phyloP scores from a whole-genome alignment of 345 rosid species.

The Acer saccharum region DNA sequence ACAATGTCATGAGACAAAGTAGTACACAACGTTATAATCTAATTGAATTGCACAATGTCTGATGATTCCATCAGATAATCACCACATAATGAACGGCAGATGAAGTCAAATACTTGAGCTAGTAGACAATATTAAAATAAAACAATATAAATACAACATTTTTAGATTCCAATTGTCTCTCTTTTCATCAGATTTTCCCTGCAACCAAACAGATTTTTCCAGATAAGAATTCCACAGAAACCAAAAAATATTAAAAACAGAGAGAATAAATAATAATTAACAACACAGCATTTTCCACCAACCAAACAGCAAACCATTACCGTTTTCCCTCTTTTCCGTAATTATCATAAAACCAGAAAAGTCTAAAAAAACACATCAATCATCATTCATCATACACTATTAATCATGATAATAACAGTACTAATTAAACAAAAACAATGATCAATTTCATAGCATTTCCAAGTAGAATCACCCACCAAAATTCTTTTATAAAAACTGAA shows the following conservation, averaged over 20 bases:
- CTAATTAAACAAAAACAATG: neutral
- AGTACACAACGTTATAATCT: neutral
- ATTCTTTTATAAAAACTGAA: no score
- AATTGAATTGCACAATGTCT: neutral
- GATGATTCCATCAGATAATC: neutral
- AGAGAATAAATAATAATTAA: neutral
- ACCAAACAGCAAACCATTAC: neutral
- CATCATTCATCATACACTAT: slow-evolving; percentile 6
- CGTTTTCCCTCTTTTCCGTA: neutral
- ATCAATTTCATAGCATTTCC: slow-evolving; percentile 15
- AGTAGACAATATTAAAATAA: no score
- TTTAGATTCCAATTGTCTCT: no score
- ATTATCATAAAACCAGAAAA: neutral
- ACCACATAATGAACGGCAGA: neutral
- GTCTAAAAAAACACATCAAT: slow-evolving; percentile 3
- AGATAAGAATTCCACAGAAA: neutral
- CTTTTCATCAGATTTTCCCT: neutral
- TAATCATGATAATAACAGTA: neutral
- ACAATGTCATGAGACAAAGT: slow-evolving; percentile 14
- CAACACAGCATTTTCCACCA: neutral
- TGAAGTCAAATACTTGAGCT: no score
- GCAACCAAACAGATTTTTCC: slow-evolving; percentile 1
- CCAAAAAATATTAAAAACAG: neutral
- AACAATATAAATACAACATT: no score
- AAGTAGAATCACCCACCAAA: neutral